Base-by-base conservation (phyloP, 2,329 filamentous ascomycete genomes). In the Hirsutella rhossiliensis region DNA sequence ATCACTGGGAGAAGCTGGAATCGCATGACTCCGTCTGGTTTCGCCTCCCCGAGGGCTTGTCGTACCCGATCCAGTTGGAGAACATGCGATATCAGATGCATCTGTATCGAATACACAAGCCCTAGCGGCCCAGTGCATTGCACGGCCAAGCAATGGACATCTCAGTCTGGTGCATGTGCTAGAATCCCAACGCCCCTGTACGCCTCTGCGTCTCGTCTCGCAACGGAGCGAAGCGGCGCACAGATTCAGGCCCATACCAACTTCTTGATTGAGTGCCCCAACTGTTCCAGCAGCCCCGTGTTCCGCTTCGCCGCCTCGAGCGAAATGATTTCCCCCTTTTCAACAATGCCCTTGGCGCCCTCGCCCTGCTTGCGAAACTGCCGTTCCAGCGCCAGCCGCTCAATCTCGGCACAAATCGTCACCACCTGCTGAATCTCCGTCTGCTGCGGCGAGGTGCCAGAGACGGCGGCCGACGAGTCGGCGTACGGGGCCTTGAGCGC, bases 71-170 rank as follows among this genome's bases (percentile, higher is more conserved):
- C 54, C 75, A 80, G 42, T 65, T 97, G 57, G 90, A 97, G 66
- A 87, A 96, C 59, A 95, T 96, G 89, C 79, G 89, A 40, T 95
- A 90, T 62, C 90, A 97, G 63, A 71, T 95, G 54, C 88, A 96
- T 66, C 59, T 96, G 15, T 97, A 95, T 52, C 66, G 67, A 38
- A 47, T 62, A 41, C 49, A 52, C 48, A 59, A 52, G 43, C 32
- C 42, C 15, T 40, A 27, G 40, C n/a, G 34, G 13, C 15, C 13
- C 34, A 5, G 2, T 37, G 9, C 2, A 18, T 4, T 37, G n/a
- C n/a, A 15, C 9, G 5, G 7, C 11, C n/a, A 11, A 37, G 34
- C 15, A 11, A 37, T 37, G 13, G 2, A 17, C 18, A 6, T 18
- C n/a, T 37, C 23, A 27, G 23, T 27, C 23, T 27, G 23, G 9